Evolutionary conservation across 192 early-diverging fungal genomes (phyloP).

Genomic region (Backusella tarrabulga): DNA sequence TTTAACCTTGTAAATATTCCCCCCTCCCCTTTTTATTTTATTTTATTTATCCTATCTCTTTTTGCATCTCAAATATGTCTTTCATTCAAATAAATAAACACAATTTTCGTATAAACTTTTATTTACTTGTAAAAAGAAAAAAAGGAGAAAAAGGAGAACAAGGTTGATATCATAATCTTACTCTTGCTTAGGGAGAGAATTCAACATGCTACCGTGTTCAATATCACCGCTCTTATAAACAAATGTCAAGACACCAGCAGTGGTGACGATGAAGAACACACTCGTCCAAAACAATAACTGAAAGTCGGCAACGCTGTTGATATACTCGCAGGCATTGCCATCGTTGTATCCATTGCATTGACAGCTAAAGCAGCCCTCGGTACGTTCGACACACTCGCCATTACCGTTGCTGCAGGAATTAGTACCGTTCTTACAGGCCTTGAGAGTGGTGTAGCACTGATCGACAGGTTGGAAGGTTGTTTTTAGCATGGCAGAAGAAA

Average conservation of each 20-base stretch:
- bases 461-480: neutral
- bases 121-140: neutral
- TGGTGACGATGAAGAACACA: slow-evolving; percentile 22
- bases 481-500: neutral
- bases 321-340: slow-evolving; percentile 20
- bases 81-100: neutral
- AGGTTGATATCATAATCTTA: slow-evolving; percentile 6
- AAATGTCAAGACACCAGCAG: slow-evolving; percentile 23
- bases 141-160: neutral
- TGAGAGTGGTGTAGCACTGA: neutral
- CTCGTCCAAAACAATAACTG: slow-evolving; percentile 37
- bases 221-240: slow-evolving; percentile 22
- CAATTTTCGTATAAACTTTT: neutral
- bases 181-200: slow-evolving; percentile 28
- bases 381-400: slow-evolving; percentile 11
- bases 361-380: slow-evolving; percentile 22
- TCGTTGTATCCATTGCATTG: slow-evolving; percentile 7
- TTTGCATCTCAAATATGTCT: neutral
- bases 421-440: slow-evolving; percentile 19
- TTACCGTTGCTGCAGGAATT: slow-evolving; percentile 11
- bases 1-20: neutral
- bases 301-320: slow-evolving; percentile 23
- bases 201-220: slow-evolving; percentile 13
- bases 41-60: neutral
- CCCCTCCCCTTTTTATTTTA: no score